Evolutionary conservation across 352 stramenopile genomes (phyloP).

Genomic region (Pythium grandisporangium): DNA sequence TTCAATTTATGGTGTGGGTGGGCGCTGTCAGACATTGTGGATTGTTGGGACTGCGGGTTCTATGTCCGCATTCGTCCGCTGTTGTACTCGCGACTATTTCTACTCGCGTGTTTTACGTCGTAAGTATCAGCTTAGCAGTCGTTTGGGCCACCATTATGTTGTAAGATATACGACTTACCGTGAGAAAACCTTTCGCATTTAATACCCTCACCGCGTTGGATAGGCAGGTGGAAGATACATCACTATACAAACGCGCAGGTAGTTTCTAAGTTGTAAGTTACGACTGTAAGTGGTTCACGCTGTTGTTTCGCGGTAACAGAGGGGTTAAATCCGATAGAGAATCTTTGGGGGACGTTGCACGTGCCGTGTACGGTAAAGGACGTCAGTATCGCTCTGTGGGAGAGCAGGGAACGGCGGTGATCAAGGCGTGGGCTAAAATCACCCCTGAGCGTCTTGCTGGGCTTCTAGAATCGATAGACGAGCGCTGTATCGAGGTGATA

Average conservation of each 20-base stretch:
- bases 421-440: too few relatives aligned
- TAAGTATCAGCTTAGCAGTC: not conserved
- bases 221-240: not conserved
- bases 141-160: not conserved
- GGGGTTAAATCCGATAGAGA: too few relatives aligned
- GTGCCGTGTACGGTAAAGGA: too few relatives aligned
- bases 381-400: too few relatives aligned
- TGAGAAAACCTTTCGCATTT: not conserved
- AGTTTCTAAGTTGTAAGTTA: conserved; percentile 1
- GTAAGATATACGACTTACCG: not conserved
- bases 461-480: too few relatives aligned
- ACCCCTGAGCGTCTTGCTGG: too few relatives aligned
- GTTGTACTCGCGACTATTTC: not conserved
- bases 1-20: too few relatives aligned
- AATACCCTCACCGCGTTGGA: not conserved
- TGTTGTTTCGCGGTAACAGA: conserved; percentile 1
- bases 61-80: not conserved
- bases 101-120: not conserved
- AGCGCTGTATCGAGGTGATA: too few relatives aligned
- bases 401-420: too few relatives aligned
- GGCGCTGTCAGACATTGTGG: too few relatives aligned
- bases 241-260: not conserved
- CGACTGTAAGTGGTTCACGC: not conserved
- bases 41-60: not conserved
- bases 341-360: too few relatives aligned